Evolutionary conservation across 306 rosid species (phyloP).

Genomic region (Vigna mungo): DNA sequence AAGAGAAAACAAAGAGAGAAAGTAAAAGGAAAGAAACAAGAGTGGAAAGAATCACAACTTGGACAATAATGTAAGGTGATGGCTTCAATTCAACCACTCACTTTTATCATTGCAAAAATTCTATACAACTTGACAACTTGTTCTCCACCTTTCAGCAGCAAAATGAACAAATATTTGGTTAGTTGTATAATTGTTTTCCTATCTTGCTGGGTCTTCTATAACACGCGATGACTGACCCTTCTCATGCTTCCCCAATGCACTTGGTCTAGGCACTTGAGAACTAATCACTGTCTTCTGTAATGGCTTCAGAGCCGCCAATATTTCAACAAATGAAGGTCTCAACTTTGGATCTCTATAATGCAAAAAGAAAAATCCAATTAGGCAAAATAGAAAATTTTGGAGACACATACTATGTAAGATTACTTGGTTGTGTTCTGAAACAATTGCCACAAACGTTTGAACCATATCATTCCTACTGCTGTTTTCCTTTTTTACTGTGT

Average conservation of each 20-base stretch:
- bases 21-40: constrained; percentile 36
- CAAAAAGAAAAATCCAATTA: constrained; percentile 38
- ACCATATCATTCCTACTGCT: constrained; percentile 1
- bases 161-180: constrained; percentile 53
- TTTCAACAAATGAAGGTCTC: constrained; percentile 93
- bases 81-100: constrained; percentile 59
- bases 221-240: constrained; percentile 51
- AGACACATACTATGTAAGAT: not conserved
- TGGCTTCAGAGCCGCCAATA: constrained; percentile 89
- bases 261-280: constrained; percentile 65
- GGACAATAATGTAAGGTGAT: constrained; percentile 51
- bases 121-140: constrained; percentile 63
- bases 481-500: not conserved
- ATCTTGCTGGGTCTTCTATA: constrained; percentile 55
- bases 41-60: constrained; percentile 57
- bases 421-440: not conserved
- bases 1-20: constrained; percentile 10
- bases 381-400: not conserved
- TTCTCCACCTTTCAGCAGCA: constrained; percentile 47
- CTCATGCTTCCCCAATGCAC: constrained; percentile 37
- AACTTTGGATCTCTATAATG: constrained; percentile 80
- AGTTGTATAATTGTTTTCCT: constrained; percentile 46
- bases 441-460: not conserved
- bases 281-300: constrained; percentile 74
- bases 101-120: constrained; percentile 49